Evolutionary conservation across 148 eudicot genomes (phyloP).

Genomic region (Diospyros kaki): DNA sequence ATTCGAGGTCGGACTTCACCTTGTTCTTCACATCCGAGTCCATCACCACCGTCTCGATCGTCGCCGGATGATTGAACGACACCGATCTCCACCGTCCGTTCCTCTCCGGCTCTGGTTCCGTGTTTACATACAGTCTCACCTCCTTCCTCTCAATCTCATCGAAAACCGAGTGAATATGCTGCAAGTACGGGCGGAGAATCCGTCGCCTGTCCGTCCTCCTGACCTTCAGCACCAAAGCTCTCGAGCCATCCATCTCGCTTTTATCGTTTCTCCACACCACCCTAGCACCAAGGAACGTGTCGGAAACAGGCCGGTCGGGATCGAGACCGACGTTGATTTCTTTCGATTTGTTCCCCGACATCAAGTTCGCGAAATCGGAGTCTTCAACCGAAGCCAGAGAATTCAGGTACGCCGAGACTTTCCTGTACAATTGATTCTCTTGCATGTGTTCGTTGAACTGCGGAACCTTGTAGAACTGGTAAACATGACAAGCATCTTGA

Average conservation of each 20-base stretch:
- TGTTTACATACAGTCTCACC: slow-evolving; percentile 28
- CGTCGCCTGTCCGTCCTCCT: slow-evolving; percentile 49
- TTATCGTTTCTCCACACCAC: slow-evolving; percentile 44
- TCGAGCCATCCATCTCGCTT: slow-evolving; percentile 6
- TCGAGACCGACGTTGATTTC: slow-evolving; percentile 51
- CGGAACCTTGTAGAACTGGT: slow-evolving; percentile 50
- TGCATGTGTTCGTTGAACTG: slow-evolving; percentile 47
- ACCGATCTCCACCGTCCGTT: slow-evolving; percentile 34
- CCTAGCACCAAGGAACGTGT: slow-evolving; percentile 41
- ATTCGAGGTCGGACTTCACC: slow-evolving; percentile 38
- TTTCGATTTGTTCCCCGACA: slow-evolving; percentile 42
- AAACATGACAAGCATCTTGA: slow-evolving; percentile 30
- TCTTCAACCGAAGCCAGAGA: slow-evolving; percentile 49
- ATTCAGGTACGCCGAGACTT: slow-evolving; percentile 42
- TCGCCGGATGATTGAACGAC: slow-evolving; percentile 38
- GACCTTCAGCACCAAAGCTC: slow-evolving; percentile 40
- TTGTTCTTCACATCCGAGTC: slow-evolving; percentile 34
- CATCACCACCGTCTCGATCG: slow-evolving; percentile 33
- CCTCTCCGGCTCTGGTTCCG: slow-evolving; percentile 3
- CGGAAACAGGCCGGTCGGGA: slow-evolving; percentile 31
- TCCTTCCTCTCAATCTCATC: slow-evolving; percentile 53
- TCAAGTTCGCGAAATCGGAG: slow-evolving; percentile 52
- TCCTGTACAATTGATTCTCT: slow-evolving; percentile 50
- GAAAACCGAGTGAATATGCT: slow-evolving; percentile 43
- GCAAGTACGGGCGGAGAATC: slow-evolving; percentile 49